Conservation (phyloP, 495 filamentous ascomycete genomes). For the Pseudevernia furfuracea region DNA sequence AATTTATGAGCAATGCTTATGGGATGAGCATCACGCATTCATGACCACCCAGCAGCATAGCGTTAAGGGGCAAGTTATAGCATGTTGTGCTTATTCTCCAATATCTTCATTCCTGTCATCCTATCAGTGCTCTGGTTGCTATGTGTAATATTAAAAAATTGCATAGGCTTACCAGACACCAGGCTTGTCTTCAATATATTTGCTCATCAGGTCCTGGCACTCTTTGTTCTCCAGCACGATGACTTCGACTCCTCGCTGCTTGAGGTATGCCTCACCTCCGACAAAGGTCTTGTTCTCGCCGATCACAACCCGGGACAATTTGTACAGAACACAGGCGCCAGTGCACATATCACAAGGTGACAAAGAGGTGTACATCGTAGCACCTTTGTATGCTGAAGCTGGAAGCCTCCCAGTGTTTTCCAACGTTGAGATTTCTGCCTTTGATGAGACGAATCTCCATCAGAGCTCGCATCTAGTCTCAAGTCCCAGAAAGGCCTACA, state of each 20-base stretch:
- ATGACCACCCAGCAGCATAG: background rate
- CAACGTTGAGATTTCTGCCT: slow-evolving; percentile 77
- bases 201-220: slow-evolving; percentile 66
- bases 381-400: slow-evolving; percentile 59
- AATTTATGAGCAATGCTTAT: background rate
- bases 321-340: slow-evolving; percentile 74
- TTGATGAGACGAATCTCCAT: background rate
- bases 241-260: slow-evolving; percentile 65
- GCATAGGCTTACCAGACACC: slow-evolving; percentile 56
- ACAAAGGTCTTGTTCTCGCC: slow-evolving; percentile 77
- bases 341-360: slow-evolving; percentile 89
- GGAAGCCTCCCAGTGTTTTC: slow-evolving; percentile 71
- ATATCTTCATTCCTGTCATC: slow-evolving; percentile 66
- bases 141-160: background rate
- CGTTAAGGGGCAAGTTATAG: background rate
- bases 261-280: slow-evolving; percentile 68
- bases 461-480: background rate
- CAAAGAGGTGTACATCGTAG: slow-evolving; percentile 82
- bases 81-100: slow-evolving; percentile 41
- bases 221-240: slow-evolving; percentile 61
- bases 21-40: background rate
- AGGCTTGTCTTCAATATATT: slow-evolving; percentile 69
- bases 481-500: slow-evolving; percentile 40
- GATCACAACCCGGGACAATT: slow-evolving; percentile 71
- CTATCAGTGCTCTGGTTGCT: slow-evolving; percentile 2